These are phyloP conservation scores for Candida rishiriensis DNA, from an alignment of 805 yeast genomes.

Conservation along the genomic window DNA sequence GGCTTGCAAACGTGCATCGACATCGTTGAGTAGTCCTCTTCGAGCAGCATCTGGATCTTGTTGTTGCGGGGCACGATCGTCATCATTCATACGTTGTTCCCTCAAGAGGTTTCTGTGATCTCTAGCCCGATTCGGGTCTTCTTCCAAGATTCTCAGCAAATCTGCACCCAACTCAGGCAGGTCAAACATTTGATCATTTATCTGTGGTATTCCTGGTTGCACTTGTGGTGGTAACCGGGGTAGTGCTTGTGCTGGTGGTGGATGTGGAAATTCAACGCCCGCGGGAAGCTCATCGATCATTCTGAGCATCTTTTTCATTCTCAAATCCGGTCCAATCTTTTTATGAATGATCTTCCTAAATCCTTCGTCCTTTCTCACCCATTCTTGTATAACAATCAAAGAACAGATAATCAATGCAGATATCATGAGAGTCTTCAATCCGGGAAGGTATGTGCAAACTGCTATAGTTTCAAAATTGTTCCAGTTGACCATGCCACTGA, in stretches of 20 bases:
- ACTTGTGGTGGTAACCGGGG: background rate
- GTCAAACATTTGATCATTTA: background rate
- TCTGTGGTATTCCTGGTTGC: background rate
- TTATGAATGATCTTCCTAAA: constrained; percentile 53
- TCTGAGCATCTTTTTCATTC: constrained; percentile 30
- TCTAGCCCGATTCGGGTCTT: too few species aligned
- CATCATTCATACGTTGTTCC: too few species aligned
- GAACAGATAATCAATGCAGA: constrained; percentile 22
- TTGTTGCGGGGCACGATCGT: too few species aligned
- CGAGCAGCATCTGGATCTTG: too few species aligned
- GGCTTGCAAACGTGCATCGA: too few species aligned
- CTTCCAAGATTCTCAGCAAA: too few species aligned
- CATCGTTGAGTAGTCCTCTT: too few species aligned
- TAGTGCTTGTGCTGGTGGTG: background rate
- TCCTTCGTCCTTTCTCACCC: constrained; percentile 69
- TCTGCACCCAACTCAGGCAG: too few species aligned
- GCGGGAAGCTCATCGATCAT: constrained; percentile 8
- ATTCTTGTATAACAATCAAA: constrained; percentile 43
- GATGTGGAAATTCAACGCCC: constrained; percentile 2
- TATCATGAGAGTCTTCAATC: constrained; percentile 9
- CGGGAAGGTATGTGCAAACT: constrained; percentile 12
- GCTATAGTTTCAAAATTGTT: constrained; percentile 3
- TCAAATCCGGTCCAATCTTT: constrained; percentile 55
- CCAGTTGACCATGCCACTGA: constrained; percentile 2
- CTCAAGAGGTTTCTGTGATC: too few species aligned